A percentile compares a stretch with the other conserved stretches of the same genome.
Evolutionary conservation across 805 yeast genomes (phyloP).

Genomic region (Allodekkera sacchari): DNA sequence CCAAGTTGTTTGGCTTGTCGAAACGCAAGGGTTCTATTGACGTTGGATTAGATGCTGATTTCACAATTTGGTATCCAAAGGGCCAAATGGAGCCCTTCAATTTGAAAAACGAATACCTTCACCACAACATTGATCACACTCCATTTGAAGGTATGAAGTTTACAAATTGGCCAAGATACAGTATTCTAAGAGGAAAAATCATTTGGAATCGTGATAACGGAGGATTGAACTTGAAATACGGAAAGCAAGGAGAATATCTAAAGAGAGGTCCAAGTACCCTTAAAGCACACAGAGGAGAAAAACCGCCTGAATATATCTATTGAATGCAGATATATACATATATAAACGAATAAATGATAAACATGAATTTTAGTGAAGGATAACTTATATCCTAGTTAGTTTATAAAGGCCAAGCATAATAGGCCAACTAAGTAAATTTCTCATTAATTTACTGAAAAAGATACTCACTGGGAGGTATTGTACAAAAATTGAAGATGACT

Average conservation of each 20-base stretch:
- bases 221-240: constrained; percentile 10
- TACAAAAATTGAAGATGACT: no score
- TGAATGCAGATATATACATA: no score
- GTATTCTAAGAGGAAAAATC: constrained; percentile 30
- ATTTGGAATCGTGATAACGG: constrained; percentile 25
- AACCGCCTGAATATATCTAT: constrained; percentile 4
- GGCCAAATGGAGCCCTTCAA: constrained; percentile 20
- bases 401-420: no score
- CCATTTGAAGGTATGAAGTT: constrained; percentile 32
- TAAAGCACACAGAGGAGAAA: background rate
- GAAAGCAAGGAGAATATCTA: constrained; percentile 19
- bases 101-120: constrained; percentile 23
- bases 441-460: no score
- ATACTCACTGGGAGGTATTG: no score
- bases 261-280: constrained; percentile 19
- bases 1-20: constrained; percentile 35
- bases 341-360: no score
- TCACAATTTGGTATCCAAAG: constrained; percentile 40
- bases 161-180: constrained; percentile 39
- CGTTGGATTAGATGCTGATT: constrained; percentile 41
- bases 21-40: constrained; percentile 34
- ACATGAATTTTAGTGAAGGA: no score
- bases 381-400: no score
- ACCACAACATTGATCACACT: constrained; percentile 31
- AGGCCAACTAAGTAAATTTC: no score